Conservation (phyloP, 192 early-diverging fungal genomes). For the Phlyctochytrium arcticum region DNA sequence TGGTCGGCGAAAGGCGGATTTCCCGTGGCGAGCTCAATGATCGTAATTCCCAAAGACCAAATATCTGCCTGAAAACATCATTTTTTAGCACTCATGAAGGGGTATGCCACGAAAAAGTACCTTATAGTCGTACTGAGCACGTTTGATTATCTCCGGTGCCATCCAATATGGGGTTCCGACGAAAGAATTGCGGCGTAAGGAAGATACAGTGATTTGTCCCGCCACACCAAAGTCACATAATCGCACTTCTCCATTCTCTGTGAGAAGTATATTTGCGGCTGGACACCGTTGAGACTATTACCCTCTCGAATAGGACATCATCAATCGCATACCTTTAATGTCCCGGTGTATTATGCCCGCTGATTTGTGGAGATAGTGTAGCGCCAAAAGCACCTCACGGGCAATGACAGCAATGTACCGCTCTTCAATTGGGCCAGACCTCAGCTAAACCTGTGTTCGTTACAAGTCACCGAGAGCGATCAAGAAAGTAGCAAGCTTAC, state of each 20-base stretch:
- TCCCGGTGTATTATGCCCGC: constrained; percentile 94
- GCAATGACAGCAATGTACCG: constrained; percentile 84
- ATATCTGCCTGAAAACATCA: constrained; percentile 81
- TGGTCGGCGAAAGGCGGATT: constrained; percentile 90
- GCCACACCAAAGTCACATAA: constrained; percentile 63
- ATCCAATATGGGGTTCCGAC: constrained; percentile 73
- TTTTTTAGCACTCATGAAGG: too few species aligned
- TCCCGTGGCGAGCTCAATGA: constrained; percentile 94
- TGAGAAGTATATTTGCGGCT: constrained; percentile 71
- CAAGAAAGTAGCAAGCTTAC: constrained; percentile 44
- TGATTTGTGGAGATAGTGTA: constrained; percentile 87
- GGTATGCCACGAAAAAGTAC: too few species aligned
- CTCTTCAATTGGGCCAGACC: constrained; percentile 83
- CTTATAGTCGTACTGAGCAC: constrained; percentile 79
- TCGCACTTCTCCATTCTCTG: constrained; percentile 46
- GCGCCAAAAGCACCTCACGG: constrained; percentile 80
- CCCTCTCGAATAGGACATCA: background rate
- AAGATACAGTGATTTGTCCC: constrained; percentile 48
- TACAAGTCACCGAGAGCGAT: background rate
- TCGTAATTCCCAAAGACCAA: constrained; percentile 98
- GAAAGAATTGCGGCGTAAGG: constrained; percentile 70
- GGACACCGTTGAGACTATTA: too few species aligned
- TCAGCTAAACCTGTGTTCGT: constrained; percentile 53
- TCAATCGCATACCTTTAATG: constrained; percentile 74
- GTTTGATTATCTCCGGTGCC: constrained; percentile 61